phyloP scores from a whole-genome alignment of 257 asterid species.

The Leonotis leonurus region DNA sequence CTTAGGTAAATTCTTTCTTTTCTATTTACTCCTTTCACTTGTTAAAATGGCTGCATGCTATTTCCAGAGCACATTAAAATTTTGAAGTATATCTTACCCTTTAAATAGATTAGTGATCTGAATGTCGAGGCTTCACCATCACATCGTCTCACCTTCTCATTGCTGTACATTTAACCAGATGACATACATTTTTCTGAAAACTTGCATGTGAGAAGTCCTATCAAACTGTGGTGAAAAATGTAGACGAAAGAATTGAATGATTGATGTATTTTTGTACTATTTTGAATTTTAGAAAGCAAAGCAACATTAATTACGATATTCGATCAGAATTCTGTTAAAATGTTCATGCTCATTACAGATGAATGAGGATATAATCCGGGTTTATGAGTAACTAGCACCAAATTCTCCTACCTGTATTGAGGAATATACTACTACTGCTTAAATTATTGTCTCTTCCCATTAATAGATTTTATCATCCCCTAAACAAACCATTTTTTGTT shows the following conservation, averaged over 20 bases:
- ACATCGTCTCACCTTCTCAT: not conserved
- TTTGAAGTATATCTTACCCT: not conserved
- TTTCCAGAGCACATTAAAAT: not conserved
- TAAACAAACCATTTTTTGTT: not conserved
- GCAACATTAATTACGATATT: not conserved
- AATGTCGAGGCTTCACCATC: not conserved
- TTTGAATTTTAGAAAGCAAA: not conserved
- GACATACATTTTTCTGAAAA: not conserved
- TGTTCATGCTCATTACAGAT: not conserved
- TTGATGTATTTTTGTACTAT: not conserved
- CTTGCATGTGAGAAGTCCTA: not conserved
- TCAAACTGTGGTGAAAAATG: not conserved
- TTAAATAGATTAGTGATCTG: not conserved
- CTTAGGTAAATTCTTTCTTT: slow-evolving; percentile 44
- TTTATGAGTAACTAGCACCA: not conserved
- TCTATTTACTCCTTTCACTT: not conserved
- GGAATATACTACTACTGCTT: not conserved
- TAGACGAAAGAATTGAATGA: not conserved
- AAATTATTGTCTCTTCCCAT: not conserved
- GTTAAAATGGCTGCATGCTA: not conserved
- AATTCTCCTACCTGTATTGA: not conserved
- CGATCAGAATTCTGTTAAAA: not conserved
- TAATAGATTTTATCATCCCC: not conserved
- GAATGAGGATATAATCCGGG: not conserved
- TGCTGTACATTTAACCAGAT: not conserved